Conservation (phyloP, 176 grass and related monocot species). For the Sorghum bicolor region Sorghum_bicolor_NCBIv3 NC_012873.2:66080501-66081000, state of each 20-base stretch:
- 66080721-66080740: neutral
- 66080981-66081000: constrained; percentile 76
- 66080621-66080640: neutral
- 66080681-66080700: neutral
- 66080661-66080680: neutral
- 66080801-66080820: neutral
- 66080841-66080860: constrained; percentile 83
- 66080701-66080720: neutral
- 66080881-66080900: constrained; percentile 79
- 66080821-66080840: constrained; percentile 63
- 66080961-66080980: constrained; percentile 86
- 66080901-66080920: constrained; percentile 71
- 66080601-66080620: neutral
- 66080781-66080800: neutral
- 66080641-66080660: neutral
- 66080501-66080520: neutral
- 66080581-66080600: neutral
- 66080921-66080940: constrained; percentile 92
- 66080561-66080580: neutral
- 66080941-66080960: constrained; percentile 54
- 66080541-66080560: neutral
- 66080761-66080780: neutral
- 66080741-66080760: neutral
- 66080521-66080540: constrained; percentile 1
- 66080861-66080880: constrained; percentile 77